These are phyloP conservation scores for Colletotrichum zoysiae DNA, from an alignment of 2,329 filamentous ascomycete genomes.

Conservation along the genomic window DNA sequence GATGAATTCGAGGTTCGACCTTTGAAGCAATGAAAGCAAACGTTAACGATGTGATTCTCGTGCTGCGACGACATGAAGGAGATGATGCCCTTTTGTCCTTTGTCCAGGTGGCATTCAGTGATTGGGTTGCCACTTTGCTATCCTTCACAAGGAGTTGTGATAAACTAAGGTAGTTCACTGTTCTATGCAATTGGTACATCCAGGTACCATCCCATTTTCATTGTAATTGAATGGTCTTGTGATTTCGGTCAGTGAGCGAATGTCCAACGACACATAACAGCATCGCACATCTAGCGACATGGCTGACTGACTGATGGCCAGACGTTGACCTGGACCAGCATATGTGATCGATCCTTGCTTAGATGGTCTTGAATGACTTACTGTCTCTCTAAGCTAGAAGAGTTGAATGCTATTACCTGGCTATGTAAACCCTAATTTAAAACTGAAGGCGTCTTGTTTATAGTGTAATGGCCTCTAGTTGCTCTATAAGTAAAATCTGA, in stretches of 20 bases:
- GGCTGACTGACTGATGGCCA: too few relatives aligned
- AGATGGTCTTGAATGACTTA: background rate
- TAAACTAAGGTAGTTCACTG: background rate
- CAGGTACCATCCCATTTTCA: background rate
- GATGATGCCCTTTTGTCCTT: background rate
- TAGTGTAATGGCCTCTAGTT: background rate
- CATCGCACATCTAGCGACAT: background rate
- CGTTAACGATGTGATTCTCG: background rate
- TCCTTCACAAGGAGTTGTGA: background rate
- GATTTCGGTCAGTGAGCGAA: background rate
- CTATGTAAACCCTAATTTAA: too few relatives aligned
- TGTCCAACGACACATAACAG: background rate
- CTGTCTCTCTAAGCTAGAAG: background rate
- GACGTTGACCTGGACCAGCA: background rate
- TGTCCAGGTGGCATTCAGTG: background rate
- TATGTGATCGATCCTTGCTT: background rate
- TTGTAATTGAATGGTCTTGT: background rate
- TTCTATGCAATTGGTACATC: background rate
- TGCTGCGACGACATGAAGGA: background rate
- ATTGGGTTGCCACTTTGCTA: background rate
- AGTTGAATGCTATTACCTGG: too few relatives aligned
- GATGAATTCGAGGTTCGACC: background rate
- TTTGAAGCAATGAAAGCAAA: slow-evolving; percentile 18
- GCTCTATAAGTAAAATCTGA: background rate
- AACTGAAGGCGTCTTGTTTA: background rate